Base-by-base conservation (phyloP, 2,329 filamentous ascomycete species). In the Cladosporium phlei region DNA sequence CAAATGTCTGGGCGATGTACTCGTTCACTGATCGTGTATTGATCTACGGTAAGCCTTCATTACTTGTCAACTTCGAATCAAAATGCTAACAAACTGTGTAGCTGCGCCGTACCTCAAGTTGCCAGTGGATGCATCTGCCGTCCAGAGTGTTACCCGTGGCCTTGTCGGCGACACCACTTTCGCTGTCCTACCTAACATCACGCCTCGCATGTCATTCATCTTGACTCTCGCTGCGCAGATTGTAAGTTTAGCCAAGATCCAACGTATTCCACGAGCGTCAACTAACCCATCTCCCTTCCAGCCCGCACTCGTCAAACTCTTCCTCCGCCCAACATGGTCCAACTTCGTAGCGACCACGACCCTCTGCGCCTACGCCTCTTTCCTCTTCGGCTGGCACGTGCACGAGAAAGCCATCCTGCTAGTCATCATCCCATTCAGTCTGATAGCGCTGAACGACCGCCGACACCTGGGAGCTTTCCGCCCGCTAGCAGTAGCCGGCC, bases 381-480 rank as follows among this genome's bases (percentile, higher is more conserved):
- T 98, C 70, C 76, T 98, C 8, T 97, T 97, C 58, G 91, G 93
- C 47, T 98, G 91, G 89, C 93, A 98, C 62, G 93, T 98, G 7
- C 93, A 98, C 60, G 93, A 98, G 64, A 98, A 98, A 68, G 93
- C 93, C 1, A 86, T 98, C 48, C 77, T 98, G 17, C 79, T 97
- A 16, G 85, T 97, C 61, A 89, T 98, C 55, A 86, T 97, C 38
- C 93, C 93, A 0, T 97, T 97, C 73, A 94, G 87, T 57, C 77
- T 98, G 51, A 84, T 97, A 50, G 90, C 91, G 0, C 79, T 97
- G 42, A 86, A 85, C 64, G 90, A 97, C 65, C 81, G 93, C 42
- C 83, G 93, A 20, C 90, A 95, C 62, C 82, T 97, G 24, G 85
- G 88, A 49, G 91, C 91, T 1, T 98, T 97, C 70, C 79, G 88